A percentile compares a stretch with the other conserved stretches of the same genome.
These are phyloP conservation scores for Daldinia vernicosa DNA, from an alignment of 495 filamentous ascomycete species.

Conservation along the genomic window DNA sequence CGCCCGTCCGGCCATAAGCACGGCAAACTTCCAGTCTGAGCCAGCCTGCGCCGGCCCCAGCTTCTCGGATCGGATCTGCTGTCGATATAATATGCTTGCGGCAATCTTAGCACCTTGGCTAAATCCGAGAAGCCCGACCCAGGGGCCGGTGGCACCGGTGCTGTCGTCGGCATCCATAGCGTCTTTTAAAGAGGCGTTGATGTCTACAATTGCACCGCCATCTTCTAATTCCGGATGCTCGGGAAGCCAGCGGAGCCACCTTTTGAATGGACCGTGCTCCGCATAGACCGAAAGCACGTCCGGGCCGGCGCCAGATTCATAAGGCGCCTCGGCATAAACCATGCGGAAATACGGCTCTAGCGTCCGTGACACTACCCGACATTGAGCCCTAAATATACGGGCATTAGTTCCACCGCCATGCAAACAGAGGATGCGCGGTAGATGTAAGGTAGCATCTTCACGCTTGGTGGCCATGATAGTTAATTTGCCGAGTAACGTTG, in stretches of 20 bases:
- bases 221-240: slow-evolving; percentile 57
- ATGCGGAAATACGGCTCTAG: slow-evolving; percentile 64
- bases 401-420: slow-evolving; percentile 73
- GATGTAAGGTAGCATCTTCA: slow-evolving; percentile 45
- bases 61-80: slow-evolving; percentile 40
- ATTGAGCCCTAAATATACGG: slow-evolving; percentile 67
- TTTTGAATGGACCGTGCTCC: slow-evolving; percentile 64
- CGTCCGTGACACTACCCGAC: slow-evolving; percentile 57
- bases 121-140: slow-evolving; percentile 66
- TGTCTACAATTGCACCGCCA: slow-evolving; percentile 26
- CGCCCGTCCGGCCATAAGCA: slow-evolving; percentile 65
- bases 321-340: slow-evolving; percentile 67
- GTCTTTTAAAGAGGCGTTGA: slow-evolving; percentile 49
- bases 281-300: slow-evolving; percentile 63
- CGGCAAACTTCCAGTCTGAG: slow-evolving; percentile 49
- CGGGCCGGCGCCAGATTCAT: slow-evolving; percentile 59
- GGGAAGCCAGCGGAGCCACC: slow-evolving; percentile 66
- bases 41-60: slow-evolving; percentile 12
- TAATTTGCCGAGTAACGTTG: not conserved
- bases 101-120: slow-evolving; percentile 69
- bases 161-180: slow-evolving; percentile 51
- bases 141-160: slow-evolving; percentile 58
- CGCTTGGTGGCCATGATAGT: slow-evolving; percentile 17
- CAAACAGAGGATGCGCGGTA: slow-evolving; percentile 72
- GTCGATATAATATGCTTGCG: slow-evolving; percentile 55